phyloP scores from a whole-genome alignment of 129 eudicot genomes.

The Helianthus tuberosus region DNA sequence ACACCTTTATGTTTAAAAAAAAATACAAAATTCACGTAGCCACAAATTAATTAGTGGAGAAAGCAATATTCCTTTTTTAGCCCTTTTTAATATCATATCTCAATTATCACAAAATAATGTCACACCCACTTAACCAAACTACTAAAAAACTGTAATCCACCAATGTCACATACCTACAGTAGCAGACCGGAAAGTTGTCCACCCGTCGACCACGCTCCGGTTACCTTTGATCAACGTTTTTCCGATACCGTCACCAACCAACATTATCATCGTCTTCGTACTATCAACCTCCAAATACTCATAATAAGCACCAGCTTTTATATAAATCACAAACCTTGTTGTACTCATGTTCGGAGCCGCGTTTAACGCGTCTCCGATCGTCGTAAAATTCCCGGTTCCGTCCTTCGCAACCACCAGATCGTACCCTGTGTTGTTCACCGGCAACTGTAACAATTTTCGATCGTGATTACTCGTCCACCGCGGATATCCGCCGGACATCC shows the following conservation, averaged over 20 bases:
- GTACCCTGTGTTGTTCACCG: slow-evolving; percentile 21
- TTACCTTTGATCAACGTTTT: slow-evolving; percentile 66
- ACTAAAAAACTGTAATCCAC: background rate
- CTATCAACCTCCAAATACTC: slow-evolving; percentile 56
- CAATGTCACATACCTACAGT: slow-evolving; percentile 57
- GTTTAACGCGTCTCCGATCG: slow-evolving; percentile 59
- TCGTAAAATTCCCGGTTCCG: slow-evolving; percentile 67
- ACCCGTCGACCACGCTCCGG: slow-evolving; percentile 57
- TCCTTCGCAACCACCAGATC: slow-evolving; percentile 77
- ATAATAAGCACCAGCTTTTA: slow-evolving; percentile 62
- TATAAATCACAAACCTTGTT: slow-evolving; percentile 61
- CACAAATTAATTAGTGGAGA: slow-evolving; percentile 2
- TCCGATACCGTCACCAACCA: slow-evolving; percentile 75
- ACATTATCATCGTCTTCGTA: slow-evolving; percentile 57
- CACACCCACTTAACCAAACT: slow-evolving; percentile 7
- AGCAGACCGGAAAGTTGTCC: slow-evolving; percentile 68
- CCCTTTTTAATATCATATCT: background rate
- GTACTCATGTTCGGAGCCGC: slow-evolving; percentile 59
- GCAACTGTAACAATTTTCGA: slow-evolving; percentile 42
- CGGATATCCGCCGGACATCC: slow-evolving; percentile 32
- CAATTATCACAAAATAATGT: slow-evolving; percentile 19
- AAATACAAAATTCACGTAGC: no score
- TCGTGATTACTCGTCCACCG: slow-evolving; percentile 55
- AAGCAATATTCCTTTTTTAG: background rate
- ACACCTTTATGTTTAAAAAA: no score